phyloP scores from a whole-genome alignment of 2,329 filamentous ascomycete species.

The Madurella mycetomatis region DNA sequence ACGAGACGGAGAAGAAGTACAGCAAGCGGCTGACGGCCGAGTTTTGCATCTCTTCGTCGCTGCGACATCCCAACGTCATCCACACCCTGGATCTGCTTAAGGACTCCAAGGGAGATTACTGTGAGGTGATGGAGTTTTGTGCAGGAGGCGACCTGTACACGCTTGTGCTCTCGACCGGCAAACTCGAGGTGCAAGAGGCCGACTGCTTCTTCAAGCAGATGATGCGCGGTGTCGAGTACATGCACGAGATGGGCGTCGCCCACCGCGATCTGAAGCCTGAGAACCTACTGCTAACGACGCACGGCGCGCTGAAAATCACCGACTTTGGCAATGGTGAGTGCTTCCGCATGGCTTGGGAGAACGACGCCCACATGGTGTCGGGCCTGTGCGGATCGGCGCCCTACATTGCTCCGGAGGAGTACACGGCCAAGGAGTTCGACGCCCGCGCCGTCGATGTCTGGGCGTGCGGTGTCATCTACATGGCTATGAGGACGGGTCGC shows the following conservation, averaged over 20 bases:
- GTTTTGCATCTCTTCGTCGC: slow-evolving; percentile 95
- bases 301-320: slow-evolving; percentile 92
- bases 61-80: slow-evolving; percentile 96
- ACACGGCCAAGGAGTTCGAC: slow-evolving; percentile 91
- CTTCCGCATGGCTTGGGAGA: slow-evolving; percentile 99
- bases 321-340: slow-evolving; percentile 99
- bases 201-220: slow-evolving; percentile 99
- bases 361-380: slow-evolving; percentile 95
- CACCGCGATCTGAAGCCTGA: slow-evolving; percentile 96
- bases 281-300: slow-evolving; percentile 88
- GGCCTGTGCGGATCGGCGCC: slow-evolving; percentile 94
- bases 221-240: slow-evolving; percentile 98
- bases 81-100: slow-evolving; percentile 93
- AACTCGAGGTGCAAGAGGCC: slow-evolving; percentile 86
- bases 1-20: slow-evolving; percentile 95
- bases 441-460: slow-evolving; percentile 96
- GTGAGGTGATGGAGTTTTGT: slow-evolving; percentile 99
- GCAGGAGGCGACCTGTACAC: slow-evolving; percentile 95
- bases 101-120: slow-evolving; percentile 95
- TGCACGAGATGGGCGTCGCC: slow-evolving; percentile 98
- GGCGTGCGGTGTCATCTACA: slow-evolving; percentile 98
- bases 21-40: slow-evolving; percentile 96
- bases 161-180: slow-evolving; percentile 82
- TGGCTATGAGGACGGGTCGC: slow-evolving; percentile 96
- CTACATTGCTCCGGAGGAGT: slow-evolving; percentile 97